Base-by-base conservation (phyloP, 2,329 filamentous ascomycete genomes). In the Calonectria montana region DNA sequence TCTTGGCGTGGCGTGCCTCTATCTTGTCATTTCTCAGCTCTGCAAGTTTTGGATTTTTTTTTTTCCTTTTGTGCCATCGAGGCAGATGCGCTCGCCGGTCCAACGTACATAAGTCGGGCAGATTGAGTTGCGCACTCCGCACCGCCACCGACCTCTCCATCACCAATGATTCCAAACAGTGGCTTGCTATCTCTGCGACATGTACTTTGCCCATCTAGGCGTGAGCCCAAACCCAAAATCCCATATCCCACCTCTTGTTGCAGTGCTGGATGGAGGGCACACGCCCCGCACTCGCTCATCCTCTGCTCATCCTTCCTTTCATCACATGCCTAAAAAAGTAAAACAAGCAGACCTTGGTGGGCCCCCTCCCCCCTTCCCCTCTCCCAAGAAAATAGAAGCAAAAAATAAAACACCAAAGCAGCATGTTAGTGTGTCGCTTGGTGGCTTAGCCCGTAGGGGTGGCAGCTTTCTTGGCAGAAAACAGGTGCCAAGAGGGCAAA, bases 141-240 rank as follows among this genome's bases (percentile, higher is more conserved):
- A 55, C 45, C 55, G 41, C 65, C 65, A 50, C 21, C n/a, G 18
- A 35, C 21, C 43, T 12, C 10, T 23, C 55, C 35, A 35, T 21
- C 25, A n/a, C 35, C 45, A 53, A 57, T 57, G 64, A 66, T 59
- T 67, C 16, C 53, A 61, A 67, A 65, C 63, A 45, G 65, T 67
- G 65, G 65, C 65, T 53, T 41, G 37, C 37, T 23, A 25, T 27
- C 55, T 27, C n/a, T 27, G 43, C 55, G 43, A 62, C 65, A 62
- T 57, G 62, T 50, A 27, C 25, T 65, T 39, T 48, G 37, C 55
- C 55, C 35, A 61, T 39, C 55, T 18, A 10, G 55, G 37, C 23
- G 29, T 18, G 21, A 61, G 37, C 37, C 37, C 55, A 25, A 61
- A 61, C 25, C 55, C 55, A 37, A 39, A 61, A 43, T 43, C 35